Evolutionary conservation across 495 filamentous ascomycete species (phyloP).

Genomic region (Aspergillus sclerotioniger): DNA sequence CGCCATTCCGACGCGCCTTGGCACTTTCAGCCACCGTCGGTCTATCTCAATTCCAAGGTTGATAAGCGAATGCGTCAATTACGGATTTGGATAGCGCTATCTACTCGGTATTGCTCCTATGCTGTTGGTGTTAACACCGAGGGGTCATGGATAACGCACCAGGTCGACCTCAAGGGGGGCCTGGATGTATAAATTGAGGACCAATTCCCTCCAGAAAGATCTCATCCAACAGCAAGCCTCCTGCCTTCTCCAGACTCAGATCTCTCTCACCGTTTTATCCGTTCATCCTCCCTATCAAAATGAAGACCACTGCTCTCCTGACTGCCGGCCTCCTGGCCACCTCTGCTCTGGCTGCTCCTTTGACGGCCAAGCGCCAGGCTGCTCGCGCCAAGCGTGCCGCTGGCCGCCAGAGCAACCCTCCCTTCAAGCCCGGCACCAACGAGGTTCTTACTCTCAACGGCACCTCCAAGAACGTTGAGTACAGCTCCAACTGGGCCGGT

Average conservation of each 20-base stretch:
- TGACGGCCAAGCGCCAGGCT: constrained; percentile 21
- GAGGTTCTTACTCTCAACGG: constrained; percentile 19
- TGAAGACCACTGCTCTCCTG: constrained; percentile 17
- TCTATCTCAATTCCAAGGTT: not conserved
- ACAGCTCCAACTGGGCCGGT: constrained; percentile 53
- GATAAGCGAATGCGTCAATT: not conserved
- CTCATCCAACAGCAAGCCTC: not conserved
- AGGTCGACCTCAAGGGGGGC: not conserved
- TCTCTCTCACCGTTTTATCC: not conserved
- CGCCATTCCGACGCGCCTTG: not conserved
- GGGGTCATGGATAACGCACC: not conserved
- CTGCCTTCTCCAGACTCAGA: not conserved
- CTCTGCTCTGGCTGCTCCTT: constrained; percentile 19
- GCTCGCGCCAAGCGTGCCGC: constrained; percentile 13
- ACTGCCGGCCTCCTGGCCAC: constrained; percentile 14
- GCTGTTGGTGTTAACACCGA: not conserved
- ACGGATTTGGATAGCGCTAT: not conserved
- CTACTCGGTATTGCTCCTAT: not conserved
- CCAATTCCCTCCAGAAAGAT: not conserved
- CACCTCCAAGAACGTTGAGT: constrained; percentile 32
- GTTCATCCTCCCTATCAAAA: constrained; percentile 4
- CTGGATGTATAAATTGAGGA: not conserved
- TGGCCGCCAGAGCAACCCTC: constrained; percentile 20
- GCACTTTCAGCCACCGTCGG: not conserved
- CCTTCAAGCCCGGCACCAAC: constrained; percentile 25